phyloP scores from a whole-genome alignment of 164 flowering plant species.

The Piper betle region DNA sequence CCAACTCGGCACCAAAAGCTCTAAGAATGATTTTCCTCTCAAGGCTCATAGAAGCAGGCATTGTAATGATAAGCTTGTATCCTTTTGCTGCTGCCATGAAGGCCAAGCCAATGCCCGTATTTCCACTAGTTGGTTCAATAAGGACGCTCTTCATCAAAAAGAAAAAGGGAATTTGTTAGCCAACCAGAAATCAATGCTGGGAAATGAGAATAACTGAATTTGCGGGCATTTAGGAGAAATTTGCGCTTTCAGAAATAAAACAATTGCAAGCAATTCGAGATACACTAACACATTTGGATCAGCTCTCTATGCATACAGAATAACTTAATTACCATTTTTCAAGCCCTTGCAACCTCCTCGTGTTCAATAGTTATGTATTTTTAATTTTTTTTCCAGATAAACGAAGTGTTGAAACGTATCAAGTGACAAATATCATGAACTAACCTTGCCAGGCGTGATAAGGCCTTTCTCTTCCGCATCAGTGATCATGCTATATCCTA shows the following conservation, averaged over 20 bases:
- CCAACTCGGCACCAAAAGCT: constrained; percentile 53
- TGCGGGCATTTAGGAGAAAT: not conserved
- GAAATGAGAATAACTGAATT: too few species aligned
- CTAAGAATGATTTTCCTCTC: constrained; percentile 40
- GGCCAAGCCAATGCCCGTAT: constrained; percentile 54
- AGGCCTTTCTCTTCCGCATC: constrained; percentile 84
- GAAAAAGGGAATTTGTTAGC: constrained; percentile 2
- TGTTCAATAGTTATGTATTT: too few species aligned
- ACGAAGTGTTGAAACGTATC: not conserved
- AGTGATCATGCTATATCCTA: constrained; percentile 77
- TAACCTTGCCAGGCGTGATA: constrained; percentile 71
- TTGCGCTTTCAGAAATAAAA: too few species aligned
- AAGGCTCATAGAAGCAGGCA: constrained; percentile 41
- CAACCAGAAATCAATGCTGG: not conserved
- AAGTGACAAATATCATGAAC: constrained; percentile 2
- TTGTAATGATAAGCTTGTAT: constrained; percentile 35
- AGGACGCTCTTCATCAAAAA: constrained; percentile 29
- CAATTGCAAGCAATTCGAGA: too few species aligned
- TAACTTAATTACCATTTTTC: too few species aligned
- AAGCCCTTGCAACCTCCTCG: too few species aligned
- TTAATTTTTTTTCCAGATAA: not conserved
- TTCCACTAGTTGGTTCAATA: constrained; percentile 45
- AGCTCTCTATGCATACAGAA: too few species aligned
- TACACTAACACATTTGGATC: too few species aligned
- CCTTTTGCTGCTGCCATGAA: constrained; percentile 51